Evolutionary conservation across 441 rosid species (phyloP).

Genomic region (Capsella rubella): DNA sequence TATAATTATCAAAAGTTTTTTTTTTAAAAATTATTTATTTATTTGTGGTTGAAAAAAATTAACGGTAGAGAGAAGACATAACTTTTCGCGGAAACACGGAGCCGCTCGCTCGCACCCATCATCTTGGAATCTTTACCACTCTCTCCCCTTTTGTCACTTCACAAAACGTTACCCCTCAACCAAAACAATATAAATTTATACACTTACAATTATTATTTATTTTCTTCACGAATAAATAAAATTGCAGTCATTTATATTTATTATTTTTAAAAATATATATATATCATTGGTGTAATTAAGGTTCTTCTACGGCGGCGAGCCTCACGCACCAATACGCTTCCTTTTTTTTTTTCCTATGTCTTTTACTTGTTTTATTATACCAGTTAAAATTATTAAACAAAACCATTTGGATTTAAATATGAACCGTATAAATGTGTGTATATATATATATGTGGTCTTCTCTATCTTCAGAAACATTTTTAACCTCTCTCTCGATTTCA

Average conservation of each 20-base stretch:
- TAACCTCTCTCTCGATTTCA: constrained; percentile 21
- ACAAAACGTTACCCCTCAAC: background rate
- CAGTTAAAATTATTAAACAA: background rate
- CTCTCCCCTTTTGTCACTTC: constrained; percentile 32
- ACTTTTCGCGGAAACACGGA: constrained; percentile 66
- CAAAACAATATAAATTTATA: background rate
- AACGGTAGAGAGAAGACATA: constrained; percentile 40
- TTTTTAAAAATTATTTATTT: too few species aligned
- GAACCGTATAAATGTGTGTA: constrained; percentile 5
- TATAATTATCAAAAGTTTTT: background rate
- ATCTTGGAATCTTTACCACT: constrained; percentile 56
- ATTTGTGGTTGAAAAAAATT: background rate
- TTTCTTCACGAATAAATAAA: background rate
- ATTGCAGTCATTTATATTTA: background rate
- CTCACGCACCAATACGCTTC: constrained; percentile 33
- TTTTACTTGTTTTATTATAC: constrained; percentile 8
- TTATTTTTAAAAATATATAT: background rate
- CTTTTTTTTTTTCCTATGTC: background rate
- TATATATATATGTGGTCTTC: constrained; percentile 38
- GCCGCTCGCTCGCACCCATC: constrained; percentile 57
- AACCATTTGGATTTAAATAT: constrained; percentile 27
- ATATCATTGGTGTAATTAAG: background rate
- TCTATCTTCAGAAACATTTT: constrained; percentile 40
- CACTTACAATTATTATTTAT: background rate
- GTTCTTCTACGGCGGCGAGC: constrained; percentile 42